Evolutionary conservation across 2,329 filamentous ascomycete species (phyloP).

Genomic region (Aspergillus neotritici): DNA sequence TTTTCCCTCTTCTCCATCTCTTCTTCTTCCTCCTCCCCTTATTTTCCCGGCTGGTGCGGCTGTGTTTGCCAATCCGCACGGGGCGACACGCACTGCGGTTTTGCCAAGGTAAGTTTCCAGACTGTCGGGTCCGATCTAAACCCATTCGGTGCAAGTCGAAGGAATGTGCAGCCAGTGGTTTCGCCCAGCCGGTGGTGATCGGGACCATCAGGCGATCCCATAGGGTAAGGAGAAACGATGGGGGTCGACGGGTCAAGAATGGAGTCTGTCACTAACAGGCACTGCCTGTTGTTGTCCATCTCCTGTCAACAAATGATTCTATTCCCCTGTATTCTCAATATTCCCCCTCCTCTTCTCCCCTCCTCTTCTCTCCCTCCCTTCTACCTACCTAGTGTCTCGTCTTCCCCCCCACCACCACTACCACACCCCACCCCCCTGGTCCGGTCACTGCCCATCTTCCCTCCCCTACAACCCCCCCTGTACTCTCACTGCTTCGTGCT

Average conservation of each 20-base stretch:
- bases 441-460: neutral
- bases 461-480: neutral
- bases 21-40: slow-evolving; percentile 5
- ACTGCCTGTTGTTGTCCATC: neutral
- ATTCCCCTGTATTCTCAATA: neutral
- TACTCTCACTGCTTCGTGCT: neutral
- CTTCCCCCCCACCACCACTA: neutral
- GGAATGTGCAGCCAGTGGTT: slow-evolving; percentile 11
- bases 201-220: slow-evolving; percentile 7
- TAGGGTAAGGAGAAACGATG: slow-evolving; percentile 5
- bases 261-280: slow-evolving; percentile 5
- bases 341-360: slow-evolving; percentile 1
- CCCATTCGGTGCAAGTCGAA: slow-evolving; percentile 15
- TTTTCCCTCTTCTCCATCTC: slow-evolving; percentile 1
- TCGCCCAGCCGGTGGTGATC: slow-evolving; percentile 13
- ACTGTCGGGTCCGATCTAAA: slow-evolving; percentile 29
- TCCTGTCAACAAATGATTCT: neutral
- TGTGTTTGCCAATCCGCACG: slow-evolving; percentile 25
- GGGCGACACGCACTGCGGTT: slow-evolving; percentile 28
- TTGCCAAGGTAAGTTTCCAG: slow-evolving; percentile 31
- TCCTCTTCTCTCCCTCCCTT: slow-evolving; percentile 1
- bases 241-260: slow-evolving; percentile 4
- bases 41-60: slow-evolving; percentile 16
- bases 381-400: neutral
- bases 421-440: neutral